Base-by-base conservation (phyloP, 1,284 basidiomycete genomes). In the Apiotrichum akiyoshidainum region DNA sequence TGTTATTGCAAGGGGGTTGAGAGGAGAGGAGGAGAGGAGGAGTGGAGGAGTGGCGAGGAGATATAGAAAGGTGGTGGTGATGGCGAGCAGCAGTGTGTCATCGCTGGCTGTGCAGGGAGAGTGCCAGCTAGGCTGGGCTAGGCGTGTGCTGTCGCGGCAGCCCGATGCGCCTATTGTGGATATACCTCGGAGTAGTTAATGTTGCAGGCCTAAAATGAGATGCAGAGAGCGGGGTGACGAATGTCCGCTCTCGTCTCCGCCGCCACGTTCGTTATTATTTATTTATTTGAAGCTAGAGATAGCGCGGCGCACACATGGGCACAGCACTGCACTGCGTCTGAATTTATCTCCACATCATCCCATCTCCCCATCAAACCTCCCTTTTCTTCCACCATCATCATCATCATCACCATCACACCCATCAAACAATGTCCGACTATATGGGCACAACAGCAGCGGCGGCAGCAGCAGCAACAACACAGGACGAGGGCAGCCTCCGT, bases 401-500 rank as follows among this genome's bases (percentile, higher is more conserved):
- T 17, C 8, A 41, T 17, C 31, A 13, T 35, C n/a, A 26, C 41
- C 33, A 35, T 9, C 26, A 19, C 12, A 2, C 2, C 26, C 44
- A 35, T 3, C 21, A 4, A 40, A 54, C 19, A 21, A 62, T 62
- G 60, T 46, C 35, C 10, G 39, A 53, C 2, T 8, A 21, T 14
- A 37, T 5, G 35, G 35, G n/a, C n/a, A n/a, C 48, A 11, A 21
- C 48, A 33, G 9, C 47, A n/a, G 37, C n/a, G n/a, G n/a, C 12
- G 35, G 35, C 48, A 11, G 37, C 48, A 33, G 9, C 47, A n/a
- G 37, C n/a, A 10, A 26, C 50, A 10, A 22, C 50, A 19, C 17
- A 16, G 22, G 57, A 59, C 21, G 58, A 57, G 26, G 50, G 55
- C 54, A 55, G 41, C 45, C 21, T 59, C 19, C 48, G 63, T 64